Base-by-base conservation (phyloP, 2,329 filamentous ascomycete species). In the Leptosphaerulina australis region DNA sequence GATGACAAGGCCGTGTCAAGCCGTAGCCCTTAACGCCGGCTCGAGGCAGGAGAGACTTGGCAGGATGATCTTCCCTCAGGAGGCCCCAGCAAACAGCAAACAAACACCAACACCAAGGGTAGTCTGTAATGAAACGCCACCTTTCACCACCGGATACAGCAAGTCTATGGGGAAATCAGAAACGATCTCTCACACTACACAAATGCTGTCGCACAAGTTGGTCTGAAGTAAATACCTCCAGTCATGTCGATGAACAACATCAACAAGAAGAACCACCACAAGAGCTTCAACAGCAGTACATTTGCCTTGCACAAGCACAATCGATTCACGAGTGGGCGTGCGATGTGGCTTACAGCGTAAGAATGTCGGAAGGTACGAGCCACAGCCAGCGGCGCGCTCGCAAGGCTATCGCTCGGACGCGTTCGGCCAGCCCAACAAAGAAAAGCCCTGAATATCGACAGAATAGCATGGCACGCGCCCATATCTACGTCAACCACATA, bases 41-140 rank as follows among this genome's bases (percentile, higher is more conserved):
- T n/a, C n/a, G n/a, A n/a, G n/a, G n/a, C n/a, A n/a, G n/a, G n/a
- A 35, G 33, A 20, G 17, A 35, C 20, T 14, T 18, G 33, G n/a
- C 33, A 35, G 33, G 18, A 35, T 22, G 33, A 35, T 35, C 33
- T 35, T 35, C 24, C 17, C n/a, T n/a, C 18, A 18, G 33, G 18
- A 11, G 3, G 33, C 36, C 36, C 36, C 36, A 39, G 36, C 36
- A 39, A 39, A 21, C 15, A 28, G 25, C n/a, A 10, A 38, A 17
- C 37, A 28, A 40, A 40, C 25, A 40, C 37, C 37, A 40, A 30
- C 15, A 20, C 17, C 15, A 24, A 28, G 20, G 21, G 17, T 4
- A 31, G 12, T 31, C 15, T 41, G 28, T 18, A n/a, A 41, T 41
- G 38, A 41, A 41, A 20, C 38, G 38, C 38, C 38, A 41, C 21